These are phyloP conservation scores for Apiospora pterosperma DNA, from an alignment of 2,329 filamentous ascomycete species.

Conservation along the genomic window DNA sequence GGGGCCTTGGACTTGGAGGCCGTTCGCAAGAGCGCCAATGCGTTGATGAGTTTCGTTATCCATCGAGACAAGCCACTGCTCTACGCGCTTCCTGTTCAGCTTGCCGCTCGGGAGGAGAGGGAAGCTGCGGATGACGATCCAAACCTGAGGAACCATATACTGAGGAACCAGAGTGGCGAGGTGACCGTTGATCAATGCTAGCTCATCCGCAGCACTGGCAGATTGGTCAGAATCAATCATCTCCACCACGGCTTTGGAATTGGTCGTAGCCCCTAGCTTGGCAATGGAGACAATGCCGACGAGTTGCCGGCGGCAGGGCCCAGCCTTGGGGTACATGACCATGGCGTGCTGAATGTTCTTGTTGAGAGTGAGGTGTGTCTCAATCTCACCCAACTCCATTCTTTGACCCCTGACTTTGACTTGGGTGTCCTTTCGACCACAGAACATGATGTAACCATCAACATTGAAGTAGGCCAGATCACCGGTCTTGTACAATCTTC, in stretches of 20 bases:
- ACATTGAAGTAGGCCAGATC: slow-evolving; percentile 21
- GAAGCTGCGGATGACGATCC: slow-evolving; percentile 9
- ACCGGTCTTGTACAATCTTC: slow-evolving; percentile 16
- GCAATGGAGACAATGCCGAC: slow-evolving; percentile 5
- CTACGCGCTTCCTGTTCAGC: slow-evolving; percentile 9
- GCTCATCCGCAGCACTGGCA: not conserved
- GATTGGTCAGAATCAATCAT: not conserved
- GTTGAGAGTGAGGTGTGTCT: slow-evolving; percentile 1
- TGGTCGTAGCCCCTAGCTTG: not conserved
- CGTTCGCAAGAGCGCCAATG: not conserved
- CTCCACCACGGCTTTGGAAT: slow-evolving; percentile 5
- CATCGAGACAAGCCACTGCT: slow-evolving; percentile 4
- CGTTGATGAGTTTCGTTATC: not conserved
- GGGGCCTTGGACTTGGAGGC: not conserved
- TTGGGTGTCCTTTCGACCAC: slow-evolving; percentile 35
- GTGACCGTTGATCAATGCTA: not conserved
- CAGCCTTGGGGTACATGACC: not conserved
- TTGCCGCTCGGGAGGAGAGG: slow-evolving; percentile 13
- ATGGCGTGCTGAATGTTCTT: not conserved
- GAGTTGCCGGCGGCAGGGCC: not conserved
- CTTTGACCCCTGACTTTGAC: slow-evolving; percentile 38
- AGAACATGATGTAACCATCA: slow-evolving; percentile 29
- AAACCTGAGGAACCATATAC: slow-evolving; percentile 9
- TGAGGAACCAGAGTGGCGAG: not conserved
- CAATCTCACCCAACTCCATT: slow-evolving; percentile 42